These are phyloP conservation scores for Macadamia tetraphylla DNA, from an alignment of 164 flowering plant species.

Conservation along the genomic window DNA sequence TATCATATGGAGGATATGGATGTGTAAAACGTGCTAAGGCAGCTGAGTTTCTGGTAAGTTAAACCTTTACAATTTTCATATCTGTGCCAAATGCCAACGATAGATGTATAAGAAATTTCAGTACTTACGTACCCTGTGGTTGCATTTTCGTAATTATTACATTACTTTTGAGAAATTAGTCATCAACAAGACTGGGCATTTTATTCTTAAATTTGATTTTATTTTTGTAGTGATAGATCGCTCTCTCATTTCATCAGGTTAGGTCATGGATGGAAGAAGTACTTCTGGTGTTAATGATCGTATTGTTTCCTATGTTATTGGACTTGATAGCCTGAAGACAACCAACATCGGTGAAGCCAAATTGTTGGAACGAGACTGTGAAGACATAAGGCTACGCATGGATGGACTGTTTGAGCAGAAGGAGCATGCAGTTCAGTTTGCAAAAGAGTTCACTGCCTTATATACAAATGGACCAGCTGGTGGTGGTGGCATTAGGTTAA, in stretches of 20 bases:
- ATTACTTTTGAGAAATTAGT: background rate
- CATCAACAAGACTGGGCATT: too few species aligned
- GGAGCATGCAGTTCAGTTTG: conserved; percentile 71
- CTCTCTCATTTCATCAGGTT: conserved; percentile 40
- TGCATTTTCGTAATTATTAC: background rate
- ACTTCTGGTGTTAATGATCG: conserved; percentile 40
- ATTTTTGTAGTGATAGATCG: background rate
- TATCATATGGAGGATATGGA: conserved; percentile 84
- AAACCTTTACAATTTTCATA: background rate
- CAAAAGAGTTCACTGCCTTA: conserved; percentile 71
- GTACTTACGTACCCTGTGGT: background rate
- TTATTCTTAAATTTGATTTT: background rate
- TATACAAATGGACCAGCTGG: conserved; percentile 99
- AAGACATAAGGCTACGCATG: conserved; percentile 81
- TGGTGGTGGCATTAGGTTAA: conserved; percentile 91
- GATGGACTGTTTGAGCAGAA: conserved; percentile 75
- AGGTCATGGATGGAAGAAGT: conserved; percentile 88
- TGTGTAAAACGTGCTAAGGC: conserved; percentile 77
- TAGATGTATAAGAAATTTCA: background rate
- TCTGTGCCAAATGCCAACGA: background rate
- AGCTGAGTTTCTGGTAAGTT: conserved; percentile 74
- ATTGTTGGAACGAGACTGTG: conserved; percentile 12
- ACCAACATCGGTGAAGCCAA: conserved; percentile 12
- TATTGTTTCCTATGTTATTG: conserved; percentile 75
- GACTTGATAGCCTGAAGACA: conserved; percentile 81